A percentile compares a stretch with the other conserved stretches of the same genome.
Evolutionary conservation across 352 stramenopile species (phyloP).

Genomic region (Hyaloperonospora brassicae): DNA sequence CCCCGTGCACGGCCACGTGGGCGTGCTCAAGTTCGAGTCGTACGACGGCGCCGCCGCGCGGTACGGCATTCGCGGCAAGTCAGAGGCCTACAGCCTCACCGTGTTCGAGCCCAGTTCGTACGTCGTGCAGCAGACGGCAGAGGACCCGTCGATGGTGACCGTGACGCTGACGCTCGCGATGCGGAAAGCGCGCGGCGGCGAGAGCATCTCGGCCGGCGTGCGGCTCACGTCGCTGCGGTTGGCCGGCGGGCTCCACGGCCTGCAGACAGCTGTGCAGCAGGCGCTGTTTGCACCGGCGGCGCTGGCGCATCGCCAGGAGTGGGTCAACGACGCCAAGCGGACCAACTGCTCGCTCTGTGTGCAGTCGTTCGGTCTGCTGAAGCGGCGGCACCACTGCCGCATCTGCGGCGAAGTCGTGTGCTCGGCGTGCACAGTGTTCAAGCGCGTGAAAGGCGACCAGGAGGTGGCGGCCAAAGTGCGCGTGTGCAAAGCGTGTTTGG

Average conservation of each 20-base stretch:
- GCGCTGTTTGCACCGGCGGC: constrained; percentile 53
- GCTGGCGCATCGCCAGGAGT: constrained; percentile 60
- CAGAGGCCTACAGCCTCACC: constrained; percentile 72
- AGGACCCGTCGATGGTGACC: constrained; percentile 48
- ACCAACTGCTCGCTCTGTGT: constrained; percentile 77
- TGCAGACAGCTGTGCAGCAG: constrained; percentile 66
- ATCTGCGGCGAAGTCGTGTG: constrained; percentile 86
- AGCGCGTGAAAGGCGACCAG: constrained; percentile 52
- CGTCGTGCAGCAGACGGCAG: constrained; percentile 60
- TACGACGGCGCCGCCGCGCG: constrained; percentile 71
- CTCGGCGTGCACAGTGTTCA: constrained; percentile 68
- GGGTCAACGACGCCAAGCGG: constrained; percentile 71
- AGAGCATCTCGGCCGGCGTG: constrained; percentile 66
- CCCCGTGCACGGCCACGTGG: constrained; percentile 48
- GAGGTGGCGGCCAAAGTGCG: constrained; percentile 49
- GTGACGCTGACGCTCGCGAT: constrained; percentile 74
- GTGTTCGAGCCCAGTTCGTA: constrained; percentile 68
- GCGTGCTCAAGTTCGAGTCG: constrained; percentile 69
- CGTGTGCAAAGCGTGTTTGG: constrained; percentile 71
- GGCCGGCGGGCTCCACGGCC: constrained; percentile 41
- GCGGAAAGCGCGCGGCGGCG: constrained; percentile 57
- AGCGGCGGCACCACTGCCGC: constrained; percentile 78
- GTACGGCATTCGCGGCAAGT: constrained; percentile 62
- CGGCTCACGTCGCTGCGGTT: constrained; percentile 56
- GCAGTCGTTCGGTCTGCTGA: constrained; percentile 74